phyloP scores from a whole-genome alignment of 345 rosid species.

The Triadica sebifera region DNA sequence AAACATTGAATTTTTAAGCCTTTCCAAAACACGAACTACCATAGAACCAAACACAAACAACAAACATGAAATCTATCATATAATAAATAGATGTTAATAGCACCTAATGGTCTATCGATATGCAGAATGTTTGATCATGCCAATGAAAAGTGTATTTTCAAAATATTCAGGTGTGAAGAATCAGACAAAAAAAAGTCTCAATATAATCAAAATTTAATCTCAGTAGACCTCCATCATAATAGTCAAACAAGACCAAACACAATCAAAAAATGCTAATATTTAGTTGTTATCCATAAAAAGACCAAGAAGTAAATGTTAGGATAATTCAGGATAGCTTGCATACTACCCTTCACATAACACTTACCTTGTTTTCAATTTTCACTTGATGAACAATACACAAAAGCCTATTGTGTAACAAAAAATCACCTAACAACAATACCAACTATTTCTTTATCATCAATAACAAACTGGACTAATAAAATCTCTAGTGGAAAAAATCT shows the following conservation, averaged over 20 bases:
- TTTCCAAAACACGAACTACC: neutral
- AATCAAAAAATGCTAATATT: too few relatives aligned
- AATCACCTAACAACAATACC: too few relatives aligned
- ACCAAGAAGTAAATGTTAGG: neutral
- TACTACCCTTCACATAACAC: too few relatives aligned
- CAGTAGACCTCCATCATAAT: neutral
- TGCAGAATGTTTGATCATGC: neutral
- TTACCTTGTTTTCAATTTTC: neutral
- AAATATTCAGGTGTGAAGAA: too few relatives aligned
- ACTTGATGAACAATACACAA: too few relatives aligned
- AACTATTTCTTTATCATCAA: too few relatives aligned
- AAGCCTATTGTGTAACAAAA: too few relatives aligned
- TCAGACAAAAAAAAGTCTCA: neutral
- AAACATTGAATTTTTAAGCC: too few relatives aligned
- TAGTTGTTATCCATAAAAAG: neutral
- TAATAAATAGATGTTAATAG: neutral
- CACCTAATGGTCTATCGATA: neutral
- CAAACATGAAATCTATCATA: neutral
- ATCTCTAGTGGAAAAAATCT: neutral
- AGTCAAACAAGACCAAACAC: neutral
- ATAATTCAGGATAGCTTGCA: neutral
- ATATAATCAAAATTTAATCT: neutral
- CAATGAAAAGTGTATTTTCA: too few relatives aligned
- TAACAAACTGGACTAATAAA: neutral
- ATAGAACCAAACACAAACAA: neutral